These are phyloP conservation scores for Boletales sp. DNA, from an alignment of 768 basidiomycete species.

Conservation along the genomic window DNA sequence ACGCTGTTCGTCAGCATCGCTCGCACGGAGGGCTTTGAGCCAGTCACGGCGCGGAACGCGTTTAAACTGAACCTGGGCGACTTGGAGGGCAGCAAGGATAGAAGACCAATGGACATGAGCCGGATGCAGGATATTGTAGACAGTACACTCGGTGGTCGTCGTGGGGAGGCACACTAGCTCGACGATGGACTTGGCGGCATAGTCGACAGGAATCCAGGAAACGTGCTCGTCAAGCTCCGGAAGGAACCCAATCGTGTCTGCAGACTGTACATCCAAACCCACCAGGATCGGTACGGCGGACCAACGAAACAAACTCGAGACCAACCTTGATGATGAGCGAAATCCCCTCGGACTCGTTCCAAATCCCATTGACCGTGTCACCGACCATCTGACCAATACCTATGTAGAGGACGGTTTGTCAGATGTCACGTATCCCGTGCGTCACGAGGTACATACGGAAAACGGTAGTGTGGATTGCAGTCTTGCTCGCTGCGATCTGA, in stretches of 20 bases:
- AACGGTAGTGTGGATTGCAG: slow-evolving; percentile 14
- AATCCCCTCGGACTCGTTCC: slow-evolving; percentile 49
- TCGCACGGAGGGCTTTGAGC: slow-evolving; percentile 21
- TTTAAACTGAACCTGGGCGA: slow-evolving; percentile 32
- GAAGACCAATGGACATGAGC: slow-evolving; percentile 26
- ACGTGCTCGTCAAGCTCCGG: slow-evolving; percentile 29
- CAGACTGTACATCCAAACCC: slow-evolving; percentile 24
- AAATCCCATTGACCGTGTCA: slow-evolving; percentile 44
- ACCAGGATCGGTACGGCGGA: neutral
- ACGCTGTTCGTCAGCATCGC: slow-evolving; percentile 18
- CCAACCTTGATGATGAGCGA: slow-evolving; percentile 30
- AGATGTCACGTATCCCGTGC: neutral
- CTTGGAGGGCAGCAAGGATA: slow-evolving; percentile 37
- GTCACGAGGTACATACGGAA: slow-evolving; percentile 13
- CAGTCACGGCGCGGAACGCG: slow-evolving; percentile 18
- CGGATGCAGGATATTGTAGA: slow-evolving; percentile 20
- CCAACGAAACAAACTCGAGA: neutral
- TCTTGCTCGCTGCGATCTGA: slow-evolving; percentile 36
- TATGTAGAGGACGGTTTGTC: neutral
- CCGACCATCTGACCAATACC: slow-evolving; percentile 58
- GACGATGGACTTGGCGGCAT: slow-evolving; percentile 43
- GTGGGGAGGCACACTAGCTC: slow-evolving; percentile 36
- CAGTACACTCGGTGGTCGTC: slow-evolving; percentile 9
- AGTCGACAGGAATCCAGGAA: slow-evolving; percentile 53
- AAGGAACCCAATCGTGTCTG: slow-evolving; percentile 37